A percentile compares a stretch with the other conserved stretches of the same genome.
These are phyloP conservation scores for Pyrus pyrifolia DNA, from an alignment of 306 rosid species.

Conservation along the genomic window DNA sequence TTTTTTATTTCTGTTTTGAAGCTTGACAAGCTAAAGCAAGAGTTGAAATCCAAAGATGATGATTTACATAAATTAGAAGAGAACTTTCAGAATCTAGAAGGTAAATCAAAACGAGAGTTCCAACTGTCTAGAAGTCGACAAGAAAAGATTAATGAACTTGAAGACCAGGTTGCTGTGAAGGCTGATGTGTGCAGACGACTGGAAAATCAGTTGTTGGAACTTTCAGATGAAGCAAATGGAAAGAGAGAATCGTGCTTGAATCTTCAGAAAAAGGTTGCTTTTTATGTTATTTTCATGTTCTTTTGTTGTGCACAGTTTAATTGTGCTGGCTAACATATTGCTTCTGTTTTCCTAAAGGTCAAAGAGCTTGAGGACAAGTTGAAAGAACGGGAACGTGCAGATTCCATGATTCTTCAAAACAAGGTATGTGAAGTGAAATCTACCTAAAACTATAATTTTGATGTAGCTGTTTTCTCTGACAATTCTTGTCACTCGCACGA, in stretches of 20 bases:
- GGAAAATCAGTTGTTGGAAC: constrained; percentile 3
- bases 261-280: constrained; percentile 15
- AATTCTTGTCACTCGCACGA: not conserved
- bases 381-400: not conserved
- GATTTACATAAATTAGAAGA: constrained; percentile 9
- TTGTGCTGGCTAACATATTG: constrained; percentile 3
- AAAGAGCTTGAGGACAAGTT: constrained; percentile 16
- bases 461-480: not conserved
- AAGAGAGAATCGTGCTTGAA: constrained; percentile 1
- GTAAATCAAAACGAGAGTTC: not conserved
- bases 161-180: not conserved
- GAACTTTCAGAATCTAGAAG: constrained; percentile 3
- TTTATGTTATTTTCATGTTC: not conserved
- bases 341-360: constrained; percentile 8
- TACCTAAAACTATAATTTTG: not conserved
- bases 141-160: constrained; percentile 7
- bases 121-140: constrained; percentile 13
- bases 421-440: constrained; percentile 11
- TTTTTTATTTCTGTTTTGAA: not conserved
- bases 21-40: constrained; percentile 15
- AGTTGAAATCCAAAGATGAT: constrained; percentile 13
- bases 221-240: constrained; percentile 9
- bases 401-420: constrained; percentile 15
- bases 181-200: not conserved
- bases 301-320: not conserved